Conservation (phyloP, 768 basidiomycete genomes). For the Serendipita vermifera region DNA sequence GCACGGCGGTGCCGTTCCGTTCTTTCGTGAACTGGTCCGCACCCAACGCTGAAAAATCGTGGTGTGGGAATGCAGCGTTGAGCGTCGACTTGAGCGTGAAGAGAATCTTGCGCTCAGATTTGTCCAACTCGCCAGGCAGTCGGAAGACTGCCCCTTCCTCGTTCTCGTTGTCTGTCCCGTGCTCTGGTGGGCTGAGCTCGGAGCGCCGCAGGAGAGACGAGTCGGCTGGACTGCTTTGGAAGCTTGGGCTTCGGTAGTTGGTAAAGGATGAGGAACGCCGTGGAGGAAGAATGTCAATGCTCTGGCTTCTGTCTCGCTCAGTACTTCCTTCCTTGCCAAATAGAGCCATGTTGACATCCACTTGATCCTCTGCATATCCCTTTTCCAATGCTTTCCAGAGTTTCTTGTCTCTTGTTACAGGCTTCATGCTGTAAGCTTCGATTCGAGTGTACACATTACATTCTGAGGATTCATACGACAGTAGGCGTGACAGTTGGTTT, state of each 20-base stretch:
- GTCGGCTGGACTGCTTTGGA: conserved; percentile 3
- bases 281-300: conserved; percentile 1
- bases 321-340: background rate
- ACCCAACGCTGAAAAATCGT: conserved; percentile 89
- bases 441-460: conserved; percentile 83
- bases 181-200: background rate
- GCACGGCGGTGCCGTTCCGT: conserved; percentile 51
- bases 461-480: conserved; percentile 77
- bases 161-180: conserved; percentile 29
- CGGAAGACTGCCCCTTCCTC: conserved; percentile 21
- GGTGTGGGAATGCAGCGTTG: conserved; percentile 94
- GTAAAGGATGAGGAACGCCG: conserved; percentile 2
- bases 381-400: conserved; percentile 87
- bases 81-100: conserved; percentile 93
- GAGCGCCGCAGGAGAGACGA: background rate
- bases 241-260: background rate
- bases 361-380: conserved; percentile 60
- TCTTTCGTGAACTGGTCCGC: conserved; percentile 84
- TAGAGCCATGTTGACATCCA: background rate
- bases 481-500: conserved; percentile 58
- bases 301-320: background rate
- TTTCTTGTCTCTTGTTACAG: conserved; percentile 92
- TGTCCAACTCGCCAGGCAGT: background rate
- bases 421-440: conserved; percentile 97
- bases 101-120: conserved; percentile 65